Conservation (phyloP, 768 basidiomycete species). For the Pisolithus marmoratus region DNA sequence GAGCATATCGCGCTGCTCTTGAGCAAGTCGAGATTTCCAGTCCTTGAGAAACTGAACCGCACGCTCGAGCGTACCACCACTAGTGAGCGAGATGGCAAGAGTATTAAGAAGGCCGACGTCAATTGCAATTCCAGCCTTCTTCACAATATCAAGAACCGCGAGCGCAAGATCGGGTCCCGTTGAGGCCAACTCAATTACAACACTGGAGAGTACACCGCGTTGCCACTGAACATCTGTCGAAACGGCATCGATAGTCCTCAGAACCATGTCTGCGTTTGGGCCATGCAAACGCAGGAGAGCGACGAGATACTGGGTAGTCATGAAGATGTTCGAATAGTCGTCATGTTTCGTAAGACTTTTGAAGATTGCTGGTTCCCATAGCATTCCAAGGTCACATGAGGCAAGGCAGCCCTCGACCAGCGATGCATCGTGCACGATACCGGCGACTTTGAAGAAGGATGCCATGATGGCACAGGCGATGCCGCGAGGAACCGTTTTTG, state of each 20-base stretch:
- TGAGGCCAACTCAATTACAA: conserved; percentile 15
- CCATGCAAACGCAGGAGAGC: conserved; percentile 25
- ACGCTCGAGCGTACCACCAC: conserved; percentile 18
- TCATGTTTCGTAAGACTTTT: neutral
- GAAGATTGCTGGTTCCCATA: conserved; percentile 19
- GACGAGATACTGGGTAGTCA: conserved; percentile 21
- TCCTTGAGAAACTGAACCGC: conserved; percentile 33
- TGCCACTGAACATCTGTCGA: conserved; percentile 22
- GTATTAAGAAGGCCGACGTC: conserved; percentile 18
- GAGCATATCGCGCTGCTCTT: conserved; percentile 30
- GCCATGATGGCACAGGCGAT: conserved; percentile 28
- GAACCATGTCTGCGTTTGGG: conserved; percentile 24
- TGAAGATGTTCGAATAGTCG: neutral
- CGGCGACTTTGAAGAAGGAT: conserved; percentile 43
- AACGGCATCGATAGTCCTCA: conserved; percentile 22
- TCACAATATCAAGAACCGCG: conserved; percentile 30
- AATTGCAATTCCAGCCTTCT: conserved; percentile 15
- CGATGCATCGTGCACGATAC: conserved; percentile 29
- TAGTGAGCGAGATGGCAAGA: conserved; percentile 28
- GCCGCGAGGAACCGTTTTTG: conserved; percentile 28
- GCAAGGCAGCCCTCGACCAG: conserved; percentile 34
- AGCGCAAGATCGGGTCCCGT: conserved; percentile 29
- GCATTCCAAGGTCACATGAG: conserved; percentile 22
- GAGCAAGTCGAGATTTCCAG: conserved; percentile 18
- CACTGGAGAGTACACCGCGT: conserved; percentile 20